phyloP scores from a whole-genome alignment of 352 stramenopile species.

The Globisporangium recalcitrans region DNA sequence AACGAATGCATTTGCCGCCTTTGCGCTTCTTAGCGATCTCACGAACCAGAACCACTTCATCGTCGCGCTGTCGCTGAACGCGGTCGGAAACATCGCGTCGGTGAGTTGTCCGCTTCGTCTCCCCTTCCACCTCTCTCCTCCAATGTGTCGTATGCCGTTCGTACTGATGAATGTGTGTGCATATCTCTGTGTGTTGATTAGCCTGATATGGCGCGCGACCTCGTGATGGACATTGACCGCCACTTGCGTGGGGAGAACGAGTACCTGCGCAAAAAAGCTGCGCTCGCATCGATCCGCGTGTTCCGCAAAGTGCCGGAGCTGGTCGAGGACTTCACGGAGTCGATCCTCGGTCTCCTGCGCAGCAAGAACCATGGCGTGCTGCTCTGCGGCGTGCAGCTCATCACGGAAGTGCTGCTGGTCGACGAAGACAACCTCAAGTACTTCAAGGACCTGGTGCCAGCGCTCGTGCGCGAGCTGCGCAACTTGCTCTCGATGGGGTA shows the following conservation, averaged over 20 bases:
- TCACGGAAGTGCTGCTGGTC: conserved; percentile 90
- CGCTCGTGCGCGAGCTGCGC: conserved; percentile 83
- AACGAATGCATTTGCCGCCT: not conserved
- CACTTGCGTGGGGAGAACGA: conserved; percentile 89
- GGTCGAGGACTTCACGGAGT: conserved; percentile 97
- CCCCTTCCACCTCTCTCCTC: not conserved
- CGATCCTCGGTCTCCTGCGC: conserved; percentile 93
- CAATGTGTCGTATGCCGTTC: not conserved
- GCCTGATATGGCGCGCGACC: conserved; percentile 97
- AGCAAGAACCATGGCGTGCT: conserved; percentile 96
- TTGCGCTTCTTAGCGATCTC: conserved; percentile 65
- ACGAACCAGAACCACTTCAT: conserved; percentile 95
- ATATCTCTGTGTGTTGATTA: conserved; percentile 16
- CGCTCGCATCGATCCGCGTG: conserved; percentile 89
- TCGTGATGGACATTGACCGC: conserved; percentile 98
- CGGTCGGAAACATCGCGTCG: conserved; percentile 97
- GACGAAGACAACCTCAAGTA: conserved; percentile 71
- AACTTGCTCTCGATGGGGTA: conserved; percentile 98
- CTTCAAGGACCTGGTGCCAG: conserved; percentile 72
- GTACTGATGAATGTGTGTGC: not conserved
- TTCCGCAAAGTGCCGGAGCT: conserved; percentile 97
- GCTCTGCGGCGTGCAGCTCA: conserved; percentile 95
- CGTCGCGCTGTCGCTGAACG: conserved; percentile 93
- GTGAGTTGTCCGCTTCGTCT: conserved; percentile 21
- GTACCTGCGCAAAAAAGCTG: conserved; percentile 98